Conservation (phyloP, 2,329 filamentous ascomycete genomes). For the Trichophyton rubrum region DNA sequence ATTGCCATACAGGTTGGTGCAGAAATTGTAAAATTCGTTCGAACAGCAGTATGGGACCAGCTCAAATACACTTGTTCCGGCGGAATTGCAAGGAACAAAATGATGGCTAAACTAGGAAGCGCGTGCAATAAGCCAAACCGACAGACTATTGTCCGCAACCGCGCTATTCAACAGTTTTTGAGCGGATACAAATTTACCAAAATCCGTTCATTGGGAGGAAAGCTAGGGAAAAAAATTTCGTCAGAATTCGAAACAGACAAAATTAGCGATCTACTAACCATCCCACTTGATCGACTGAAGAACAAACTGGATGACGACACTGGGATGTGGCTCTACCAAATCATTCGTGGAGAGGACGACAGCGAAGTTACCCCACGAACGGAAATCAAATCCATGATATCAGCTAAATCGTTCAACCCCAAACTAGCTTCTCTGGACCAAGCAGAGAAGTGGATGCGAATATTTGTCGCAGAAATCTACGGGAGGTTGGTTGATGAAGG, state of each 20-base stretch:
- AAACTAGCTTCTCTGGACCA: slow-evolving; percentile 67
- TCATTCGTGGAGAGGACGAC: slow-evolving; percentile 70
- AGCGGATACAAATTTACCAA: slow-evolving; percentile 84
- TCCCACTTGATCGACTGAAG: slow-evolving; percentile 65
- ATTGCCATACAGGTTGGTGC: slow-evolving; percentile 74
- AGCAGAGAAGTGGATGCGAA: slow-evolving; percentile 71
- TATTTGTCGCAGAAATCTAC: slow-evolving; percentile 86
- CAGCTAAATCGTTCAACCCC: slow-evolving; percentile 86
- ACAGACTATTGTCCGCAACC: slow-evolving; percentile 85
- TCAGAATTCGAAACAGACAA: slow-evolving; percentile 70
- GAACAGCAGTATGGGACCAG: slow-evolving; percentile 53
- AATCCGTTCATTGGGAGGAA: slow-evolving; percentile 88
- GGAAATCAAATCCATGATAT: slow-evolving; percentile 94
- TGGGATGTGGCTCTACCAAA: slow-evolving; percentile 71
- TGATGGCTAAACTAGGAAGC: slow-evolving; percentile 87
- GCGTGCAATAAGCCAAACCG: slow-evolving; percentile 86
- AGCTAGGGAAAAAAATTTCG: slow-evolving; percentile 76
- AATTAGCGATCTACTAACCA: slow-evolving; percentile 59
- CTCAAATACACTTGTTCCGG: slow-evolving; percentile 85
- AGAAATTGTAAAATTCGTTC: slow-evolving; percentile 70
- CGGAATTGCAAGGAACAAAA: slow-evolving; percentile 82
- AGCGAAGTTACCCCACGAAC: slow-evolving; percentile 85
- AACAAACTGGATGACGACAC: slow-evolving; percentile 70
- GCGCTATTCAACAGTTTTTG: slow-evolving; percentile 68
- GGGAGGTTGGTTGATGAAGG: slow-evolving; percentile 82